Evolutionary conservation across 2,329 filamentous ascomycete species (phyloP), one percentile per base, ranked within the genome.

Genomic region (Fusarium luffae): DNA sequence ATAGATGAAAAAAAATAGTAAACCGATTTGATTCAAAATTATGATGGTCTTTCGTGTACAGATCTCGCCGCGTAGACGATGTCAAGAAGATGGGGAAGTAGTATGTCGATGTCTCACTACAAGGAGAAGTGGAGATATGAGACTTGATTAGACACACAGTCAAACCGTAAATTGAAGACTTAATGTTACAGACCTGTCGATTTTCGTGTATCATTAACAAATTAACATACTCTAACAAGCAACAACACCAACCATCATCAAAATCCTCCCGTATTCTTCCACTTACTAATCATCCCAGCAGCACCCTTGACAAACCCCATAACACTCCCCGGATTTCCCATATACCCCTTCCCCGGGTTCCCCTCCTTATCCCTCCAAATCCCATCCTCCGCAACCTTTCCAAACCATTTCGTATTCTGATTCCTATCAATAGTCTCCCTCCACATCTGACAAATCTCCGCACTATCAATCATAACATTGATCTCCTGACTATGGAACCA

Each of bases 401-500:
- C 90, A 75, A 87, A 92, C 4, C 78, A 69, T 27, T 82, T 82
- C 0, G 90, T 92, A 70, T 92, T 92, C 75, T 93, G 90, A 74
- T 92, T 92, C 25, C 87, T 82, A 28, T 86, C 79, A 18, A 92
- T 82, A 0, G 81, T 87, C 18, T 89, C 86, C 21, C 87, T 83
- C 91, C 91, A 93, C 34, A 82, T 83, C 30, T 75, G 76, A 71
- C 92, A 93, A 0, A 94, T 81, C 2, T 83, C 77, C 0, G 77
- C 72, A 21, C 86, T 90, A 66, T 95, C 92, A 8, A 94, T 79
- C 85, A 95, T 88, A 25, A 94, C 78, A 70, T 95, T 94, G 57
- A 92, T 85, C 77, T 95, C 92, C 77, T 94, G 91, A 57, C 86
- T 90, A 75, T 95, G 92, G 70, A 86, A 94, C 89, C 91, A 94